These are phyloP conservation scores for Boletus pseudopeckii DNA, from an alignment of 768 basidiomycete species.

Conservation along the genomic window DNA sequence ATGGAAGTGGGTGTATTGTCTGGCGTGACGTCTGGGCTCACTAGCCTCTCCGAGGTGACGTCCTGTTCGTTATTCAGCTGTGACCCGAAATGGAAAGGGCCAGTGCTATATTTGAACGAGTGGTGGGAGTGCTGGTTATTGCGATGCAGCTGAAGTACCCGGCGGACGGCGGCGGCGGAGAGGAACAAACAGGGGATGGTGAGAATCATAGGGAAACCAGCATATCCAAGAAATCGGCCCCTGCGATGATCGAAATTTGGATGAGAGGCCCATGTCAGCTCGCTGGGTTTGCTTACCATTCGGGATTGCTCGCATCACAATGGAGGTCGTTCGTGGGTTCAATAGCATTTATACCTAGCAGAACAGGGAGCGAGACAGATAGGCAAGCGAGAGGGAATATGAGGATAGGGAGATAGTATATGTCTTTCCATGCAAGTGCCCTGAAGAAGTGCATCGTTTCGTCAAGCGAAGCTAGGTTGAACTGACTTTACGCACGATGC, in stretches of 20 bases:
- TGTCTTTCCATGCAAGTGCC: conserved; percentile 46
- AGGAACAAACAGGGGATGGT: conserved; percentile 51
- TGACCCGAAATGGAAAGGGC: not conserved
- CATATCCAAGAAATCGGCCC: conserved; percentile 63
- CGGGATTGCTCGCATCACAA: conserved; percentile 56
- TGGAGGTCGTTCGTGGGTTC: conserved; percentile 49
- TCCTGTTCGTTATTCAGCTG: not conserved
- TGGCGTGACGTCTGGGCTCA: conserved; percentile 16
- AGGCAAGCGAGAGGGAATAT: conserved; percentile 48
- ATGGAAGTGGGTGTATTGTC: conserved; percentile 17
- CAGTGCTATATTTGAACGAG: not conserved
- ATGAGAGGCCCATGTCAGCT: not conserved
- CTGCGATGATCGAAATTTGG: conserved; percentile 31
- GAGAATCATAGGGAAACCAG: conserved; percentile 51
- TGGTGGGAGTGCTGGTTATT: conserved; percentile 9
- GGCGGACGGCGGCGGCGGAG: conserved; percentile 29
- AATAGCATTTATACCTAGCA: conserved; percentile 43
- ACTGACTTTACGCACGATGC: conserved; percentile 16
- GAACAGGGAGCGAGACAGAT: conserved; percentile 39
- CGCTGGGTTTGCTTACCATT: conserved; percentile 44
- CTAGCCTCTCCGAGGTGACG: conserved; percentile 4
- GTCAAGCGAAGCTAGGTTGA: not conserved
- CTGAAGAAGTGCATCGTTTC: conserved; percentile 27
- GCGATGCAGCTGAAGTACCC: conserved; percentile 22
- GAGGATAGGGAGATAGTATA: conserved; percentile 43